Percentiles rank a stretch among this genome's conserved stretches.
These are phyloP conservation scores for Tetrapisispora nanseiensis DNA, from an alignment of 805 yeast species.

Conservation along the genomic window DNA sequence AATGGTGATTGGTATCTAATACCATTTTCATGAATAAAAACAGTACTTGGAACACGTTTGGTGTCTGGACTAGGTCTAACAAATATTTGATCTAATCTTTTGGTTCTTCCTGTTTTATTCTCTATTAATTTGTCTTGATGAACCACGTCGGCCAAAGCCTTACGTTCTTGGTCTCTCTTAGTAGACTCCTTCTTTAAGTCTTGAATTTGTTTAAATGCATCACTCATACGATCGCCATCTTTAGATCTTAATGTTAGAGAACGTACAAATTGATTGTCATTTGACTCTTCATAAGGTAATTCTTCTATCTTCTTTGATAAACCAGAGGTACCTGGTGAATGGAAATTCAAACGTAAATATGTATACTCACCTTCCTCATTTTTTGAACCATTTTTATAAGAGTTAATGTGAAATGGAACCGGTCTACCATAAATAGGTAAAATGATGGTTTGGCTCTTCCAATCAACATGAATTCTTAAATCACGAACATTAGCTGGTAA, in stretches of 20 bases:
- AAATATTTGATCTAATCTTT: conserved; percentile 77
- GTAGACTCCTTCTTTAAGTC: conserved; percentile 88
- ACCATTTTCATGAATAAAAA: conserved; percentile 93
- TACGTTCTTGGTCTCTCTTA: conserved; percentile 82
- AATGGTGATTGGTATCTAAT: conserved; percentile 82
- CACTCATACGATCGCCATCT: conserved; percentile 84
- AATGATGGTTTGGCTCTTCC: conserved; percentile 77
- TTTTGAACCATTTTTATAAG: conserved; percentile 89
- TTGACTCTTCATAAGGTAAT: conserved; percentile 82
- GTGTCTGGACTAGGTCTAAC: conserved; percentile 95
- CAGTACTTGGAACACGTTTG: conserved; percentile 85
- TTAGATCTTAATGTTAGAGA: conserved; percentile 81
- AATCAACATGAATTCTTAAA: conserved; percentile 77
- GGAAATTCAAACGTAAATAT: conserved; percentile 79
- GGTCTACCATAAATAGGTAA: conserved; percentile 92
- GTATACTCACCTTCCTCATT: conserved; percentile 95
- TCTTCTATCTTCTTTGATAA: conserved; percentile 61
- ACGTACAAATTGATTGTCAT: conserved; percentile 78
- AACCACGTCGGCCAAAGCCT: conserved; percentile 88
- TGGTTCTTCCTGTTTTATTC: conserved; percentile 72
- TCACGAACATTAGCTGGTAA: conserved; percentile 78
- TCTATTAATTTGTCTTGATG: conserved; percentile 83
- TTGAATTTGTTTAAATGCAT: conserved; percentile 78
- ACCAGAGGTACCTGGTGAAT: conserved; percentile 81
- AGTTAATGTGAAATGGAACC: conserved; percentile 92